Evolutionary conservation across 2,329 filamentous ascomycete species (phyloP), one percentile per base, ranked within the genome.

Genomic region (Xylaria hypoxylon): DNA sequence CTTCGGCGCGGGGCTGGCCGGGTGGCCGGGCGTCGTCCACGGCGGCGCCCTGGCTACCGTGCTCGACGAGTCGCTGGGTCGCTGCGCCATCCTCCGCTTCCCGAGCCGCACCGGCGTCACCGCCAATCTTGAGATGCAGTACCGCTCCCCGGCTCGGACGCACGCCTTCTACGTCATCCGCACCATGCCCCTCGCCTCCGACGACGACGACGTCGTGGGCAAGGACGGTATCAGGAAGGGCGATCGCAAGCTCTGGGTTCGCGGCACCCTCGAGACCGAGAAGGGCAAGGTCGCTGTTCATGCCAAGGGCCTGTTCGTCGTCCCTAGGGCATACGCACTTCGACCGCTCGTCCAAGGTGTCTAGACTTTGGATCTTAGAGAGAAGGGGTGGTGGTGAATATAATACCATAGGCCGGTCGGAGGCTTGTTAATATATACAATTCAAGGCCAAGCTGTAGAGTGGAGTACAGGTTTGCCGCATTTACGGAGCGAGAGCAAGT

Each of bases 21-120:
- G 92, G 3, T 94, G 90, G 90, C 91, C 91, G 1, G 85, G 86
- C 13, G 82, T 92, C 45, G 87, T 89, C 58, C 92, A 95, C 79
- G 92, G 92, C 62, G 92, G 92, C 15, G 82, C 85, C 6, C 83
- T 92, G 55, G 90, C 89, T 7, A 93, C 89, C 0, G 77, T 92
- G 3, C 79, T 94, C 42, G 87, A 92, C 76, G 92, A 94, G 80
- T 86, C 85, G 58, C 82, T 92, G 68, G 88, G 88, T n/a, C 83
- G 90, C 48, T 89, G 87, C 67, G 87, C 87, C 11, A 80, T 88
- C 62, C 75, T 78, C 51, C 74, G 77, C 35, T 82, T 88, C 68
- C 81, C 82, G 1, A 79, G 77, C 8, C 78, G 80, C 50, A 85
- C 83, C 38, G 84, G 86, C 72, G 79, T 90, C 70, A 85, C 88